Evolutionary conservation across 257 asterid species (phyloP).

Genomic region (Petunia axillaris): DNA sequence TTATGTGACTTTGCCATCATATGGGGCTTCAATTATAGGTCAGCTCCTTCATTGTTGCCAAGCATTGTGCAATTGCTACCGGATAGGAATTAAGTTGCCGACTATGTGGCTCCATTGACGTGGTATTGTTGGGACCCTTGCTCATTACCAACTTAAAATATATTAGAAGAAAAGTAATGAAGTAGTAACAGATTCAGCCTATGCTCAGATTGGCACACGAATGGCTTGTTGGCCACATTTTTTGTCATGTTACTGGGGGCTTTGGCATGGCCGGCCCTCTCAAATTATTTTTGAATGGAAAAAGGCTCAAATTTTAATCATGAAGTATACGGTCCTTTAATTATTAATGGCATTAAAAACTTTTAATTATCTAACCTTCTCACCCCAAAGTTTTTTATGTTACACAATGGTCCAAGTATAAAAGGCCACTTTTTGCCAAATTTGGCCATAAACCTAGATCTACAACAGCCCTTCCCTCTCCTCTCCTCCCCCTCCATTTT

Average conservation of each 20-base stretch:
- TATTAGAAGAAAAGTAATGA: background rate
- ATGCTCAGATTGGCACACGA: background rate
- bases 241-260: background rate
- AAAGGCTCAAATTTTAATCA: too few relatives aligned
- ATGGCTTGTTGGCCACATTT: background rate
- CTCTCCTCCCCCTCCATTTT: too few relatives aligned
- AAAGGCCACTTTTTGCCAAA: too few relatives aligned
- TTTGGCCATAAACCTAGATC: too few relatives aligned
- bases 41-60: conserved; percentile 2
- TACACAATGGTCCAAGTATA: too few relatives aligned
- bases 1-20: background rate
- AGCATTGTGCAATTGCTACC: background rate
- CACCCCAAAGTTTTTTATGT: too few relatives aligned
- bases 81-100: conserved; percentile 1
- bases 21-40: conserved; percentile 2
- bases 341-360: background rate
- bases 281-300: too few relatives aligned
- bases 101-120: background rate
- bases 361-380: too few relatives aligned
- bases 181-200: background rate
- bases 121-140: background rate
- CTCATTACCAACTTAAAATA: background rate
- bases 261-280: too few relatives aligned
- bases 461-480: too few relatives aligned
- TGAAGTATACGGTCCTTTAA: too few relatives aligned